Evolutionary conservation across 331 rosid genomes (phyloP), one percentile per base, ranked within the genome.

Genomic region (Pyrus hybrid): DNA sequence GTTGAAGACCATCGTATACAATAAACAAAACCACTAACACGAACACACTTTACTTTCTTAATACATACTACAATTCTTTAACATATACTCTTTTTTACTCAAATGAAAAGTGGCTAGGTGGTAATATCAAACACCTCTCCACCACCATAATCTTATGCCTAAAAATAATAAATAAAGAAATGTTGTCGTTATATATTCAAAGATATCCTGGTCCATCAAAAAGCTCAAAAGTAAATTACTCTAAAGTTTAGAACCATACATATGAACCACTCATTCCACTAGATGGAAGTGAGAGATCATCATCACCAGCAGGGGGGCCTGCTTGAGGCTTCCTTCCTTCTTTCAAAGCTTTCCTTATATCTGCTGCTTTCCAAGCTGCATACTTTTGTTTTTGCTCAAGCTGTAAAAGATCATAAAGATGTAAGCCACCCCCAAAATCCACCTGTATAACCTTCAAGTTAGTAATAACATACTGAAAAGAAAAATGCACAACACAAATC

Each of bases 351-450:
- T 92, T 95, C 87, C 99, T 88, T 82, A 95, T 95, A 84, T 95
- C 99, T 57, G 97, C 99, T 71, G 99, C 99, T 90, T 95, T 95
- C 99, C 99, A 95, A 69, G 37, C 93, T 64, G 99, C 97, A 74
- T 95, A 95, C 83, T 95, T 95, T 86, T 91, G 97, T 74, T 92
- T 95, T 89, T 95, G 90, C 88, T 95, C 99, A 77, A 95, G 88
- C 99, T 95, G 89, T 76, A 74, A 82, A 72, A 80, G 80, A 70
- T 41, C 74, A 75, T 2, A 37, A 41, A 65, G 68, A 22, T 63
- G 33, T 81, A 75, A 70, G 67, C 64, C 62, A 73, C 83, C 63
- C 13, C 45, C 63, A 66, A 71, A 23, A 82, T n/a, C 63, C 70
- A 49, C 37, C n/a, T 5, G 54, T 57, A 77, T 63, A 70, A 25